A percentile compares a stretch with the other conserved stretches of the same genome.
Conservation (phyloP, 2,329 filamentous ascomycete species). For the Eutypella sp. region DNA sequence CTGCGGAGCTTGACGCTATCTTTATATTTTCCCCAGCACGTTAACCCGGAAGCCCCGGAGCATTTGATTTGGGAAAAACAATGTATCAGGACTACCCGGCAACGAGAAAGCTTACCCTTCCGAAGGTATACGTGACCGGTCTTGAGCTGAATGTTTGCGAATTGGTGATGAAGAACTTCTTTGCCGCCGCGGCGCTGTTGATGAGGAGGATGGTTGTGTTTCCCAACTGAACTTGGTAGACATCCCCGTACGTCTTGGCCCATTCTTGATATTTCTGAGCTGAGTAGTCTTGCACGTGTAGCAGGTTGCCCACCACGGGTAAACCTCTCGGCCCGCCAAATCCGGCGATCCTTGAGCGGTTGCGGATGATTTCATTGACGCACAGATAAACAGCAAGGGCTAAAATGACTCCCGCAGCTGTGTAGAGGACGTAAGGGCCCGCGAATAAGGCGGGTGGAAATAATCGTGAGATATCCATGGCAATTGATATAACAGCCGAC, state of each 20-base stretch:
- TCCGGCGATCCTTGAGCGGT: slow-evolving; percentile 19
- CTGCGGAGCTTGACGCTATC: slow-evolving; percentile 65
- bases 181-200: slow-evolving; percentile 71
- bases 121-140: slow-evolving; percentile 76
- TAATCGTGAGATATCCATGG: background rate
- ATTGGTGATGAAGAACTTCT: slow-evolving; percentile 71
- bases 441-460: background rate
- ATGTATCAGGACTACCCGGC: background rate
- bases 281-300: slow-evolving; percentile 56
- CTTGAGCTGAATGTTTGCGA: slow-evolving; percentile 74
- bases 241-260: slow-evolving; percentile 57
- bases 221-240: slow-evolving; percentile 64
- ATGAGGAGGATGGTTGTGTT: slow-evolving; percentile 71
- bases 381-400: slow-evolving; percentile 14
- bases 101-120: no score
- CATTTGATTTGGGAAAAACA: background rate
- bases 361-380: slow-evolving; percentile 20
- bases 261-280: slow-evolving; percentile 45
- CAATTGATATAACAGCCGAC: no score
- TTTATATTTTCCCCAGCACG: no score
- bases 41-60: no score
- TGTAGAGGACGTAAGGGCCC: background rate
- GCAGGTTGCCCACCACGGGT: slow-evolving; percentile 55
- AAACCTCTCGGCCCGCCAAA: slow-evolving; percentile 22
- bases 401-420: slow-evolving; percentile 4